Evolutionary conservation across 163 green algal genomes (phyloP).

Genomic region (Scenedesmus sp.): DNA sequence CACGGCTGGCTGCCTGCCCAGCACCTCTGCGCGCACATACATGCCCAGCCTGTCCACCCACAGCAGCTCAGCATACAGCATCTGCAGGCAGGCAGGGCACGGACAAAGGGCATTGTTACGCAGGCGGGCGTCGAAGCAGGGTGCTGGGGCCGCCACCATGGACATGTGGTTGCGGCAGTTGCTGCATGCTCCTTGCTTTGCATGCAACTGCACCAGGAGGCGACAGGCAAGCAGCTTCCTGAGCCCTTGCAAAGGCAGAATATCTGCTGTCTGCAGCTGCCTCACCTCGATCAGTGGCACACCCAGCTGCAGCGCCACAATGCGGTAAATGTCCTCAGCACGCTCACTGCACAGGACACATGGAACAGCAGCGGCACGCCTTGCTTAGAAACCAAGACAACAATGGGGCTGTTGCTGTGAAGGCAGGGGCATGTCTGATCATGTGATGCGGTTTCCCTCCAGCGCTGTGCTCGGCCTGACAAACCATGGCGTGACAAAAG

Average conservation of each 20-base stretch:
- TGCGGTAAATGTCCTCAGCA: slow-evolving; percentile 79
- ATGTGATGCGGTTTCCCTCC: background rate
- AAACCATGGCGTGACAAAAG: no score
- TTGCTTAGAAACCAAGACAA: background rate
- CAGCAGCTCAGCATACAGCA: slow-evolving; percentile 87
- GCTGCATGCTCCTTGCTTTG: background rate
- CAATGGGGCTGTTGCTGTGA: no score
- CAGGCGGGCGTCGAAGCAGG: background rate
- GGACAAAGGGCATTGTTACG: background rate
- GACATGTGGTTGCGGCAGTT: background rate
- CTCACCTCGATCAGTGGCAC: slow-evolving; percentile 69
- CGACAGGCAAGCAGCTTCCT: background rate
- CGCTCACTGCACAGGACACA: slow-evolving; percentile 61
- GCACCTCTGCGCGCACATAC: slow-evolving; percentile 75
- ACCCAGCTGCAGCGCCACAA: slow-evolving; percentile 64
- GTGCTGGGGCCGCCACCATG: background rate
- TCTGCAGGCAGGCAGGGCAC: slow-evolving; percentile 57
- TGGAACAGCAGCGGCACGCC: background rate
- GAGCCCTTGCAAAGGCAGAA: background rate
- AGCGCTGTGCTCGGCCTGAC: no score
- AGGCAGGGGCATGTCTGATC: background rate
- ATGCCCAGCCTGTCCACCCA: slow-evolving; percentile 92
- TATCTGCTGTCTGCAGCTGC: no score
- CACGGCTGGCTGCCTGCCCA: slow-evolving; percentile 52
- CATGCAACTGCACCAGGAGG: background rate